Evolutionary conservation across 371 early-diverging fungal genomes (phyloP).

Genomic region (Phascolomyces articulosus): DNA sequence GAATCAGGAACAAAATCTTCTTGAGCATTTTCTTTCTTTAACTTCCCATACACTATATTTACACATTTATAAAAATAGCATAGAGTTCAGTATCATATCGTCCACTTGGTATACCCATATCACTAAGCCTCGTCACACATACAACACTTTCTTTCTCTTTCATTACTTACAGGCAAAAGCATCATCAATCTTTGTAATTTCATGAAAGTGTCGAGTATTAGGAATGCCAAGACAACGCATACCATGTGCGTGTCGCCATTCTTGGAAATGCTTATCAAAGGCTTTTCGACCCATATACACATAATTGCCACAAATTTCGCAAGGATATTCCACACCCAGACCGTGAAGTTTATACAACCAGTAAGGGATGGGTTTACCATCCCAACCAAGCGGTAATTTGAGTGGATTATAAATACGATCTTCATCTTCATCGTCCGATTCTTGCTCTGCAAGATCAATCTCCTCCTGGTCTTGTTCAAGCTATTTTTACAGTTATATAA

Average conservation of each 20-base stretch:
- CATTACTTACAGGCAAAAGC: constrained; percentile 80
- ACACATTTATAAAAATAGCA: neutral
- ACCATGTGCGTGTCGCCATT: constrained; percentile 95
- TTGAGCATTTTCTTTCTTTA: constrained; percentile 66
- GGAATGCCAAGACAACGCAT: constrained; percentile 95
- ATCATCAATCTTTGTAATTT: constrained; percentile 92
- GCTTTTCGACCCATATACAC: constrained; percentile 97
- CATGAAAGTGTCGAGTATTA: constrained; percentile 92
- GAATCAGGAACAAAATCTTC: constrained; percentile 74
- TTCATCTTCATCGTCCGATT: constrained; percentile 84
- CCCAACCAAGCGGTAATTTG: constrained; percentile 97
- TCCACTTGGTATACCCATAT: no score
- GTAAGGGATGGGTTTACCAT: constrained; percentile 98
- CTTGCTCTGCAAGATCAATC: constrained; percentile 73
- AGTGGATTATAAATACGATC: constrained; percentile 96
- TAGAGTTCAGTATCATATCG: neutral
- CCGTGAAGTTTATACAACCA: constrained; percentile 99
- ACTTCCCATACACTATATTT: constrained; percentile 80
- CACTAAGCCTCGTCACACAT: no score
- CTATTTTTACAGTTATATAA: constrained; percentile 13
- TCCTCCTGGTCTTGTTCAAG: constrained; percentile 75
- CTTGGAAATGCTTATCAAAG: constrained; percentile 96
- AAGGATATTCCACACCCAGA: constrained; percentile 91
- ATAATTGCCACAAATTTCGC: constrained; percentile 97
- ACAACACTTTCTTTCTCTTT: no score